Percentiles rank a stretch among this genome's conserved stretches.
Evolutionary conservation across 495 filamentous ascomycete genomes (phyloP).

Genomic region (Tuber microsphaerosporum): DNA sequence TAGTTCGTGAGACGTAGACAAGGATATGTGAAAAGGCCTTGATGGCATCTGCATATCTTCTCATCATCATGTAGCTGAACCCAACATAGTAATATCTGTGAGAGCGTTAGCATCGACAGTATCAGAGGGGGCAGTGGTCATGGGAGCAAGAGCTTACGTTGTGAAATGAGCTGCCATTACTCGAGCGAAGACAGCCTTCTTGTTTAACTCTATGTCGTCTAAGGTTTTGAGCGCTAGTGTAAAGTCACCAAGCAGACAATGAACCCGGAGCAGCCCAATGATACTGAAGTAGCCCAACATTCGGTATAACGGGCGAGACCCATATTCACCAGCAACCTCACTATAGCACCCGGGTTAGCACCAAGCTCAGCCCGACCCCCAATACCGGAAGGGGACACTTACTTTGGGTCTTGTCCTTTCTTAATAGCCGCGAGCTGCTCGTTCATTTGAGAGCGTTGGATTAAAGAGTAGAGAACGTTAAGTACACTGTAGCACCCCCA

Average conservation of each 20-base stretch:
- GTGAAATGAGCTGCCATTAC: slow-evolving; percentile 99
- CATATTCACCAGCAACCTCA: slow-evolving; percentile 86
- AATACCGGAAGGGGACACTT: neutral
- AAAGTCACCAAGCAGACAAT: slow-evolving; percentile 95
- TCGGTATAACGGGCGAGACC: slow-evolving; percentile 82
- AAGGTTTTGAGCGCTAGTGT: slow-evolving; percentile 96
- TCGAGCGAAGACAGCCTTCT: slow-evolving; percentile 99
- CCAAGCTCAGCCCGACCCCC: neutral
- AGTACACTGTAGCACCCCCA: slow-evolving; percentile 99
- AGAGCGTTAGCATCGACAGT: neutral
- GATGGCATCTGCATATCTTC: slow-evolving; percentile 96
- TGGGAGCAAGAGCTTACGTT: slow-evolving; percentile 46
- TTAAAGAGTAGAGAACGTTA: slow-evolving; percentile 97
- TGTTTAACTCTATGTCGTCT: slow-evolving; percentile 98
- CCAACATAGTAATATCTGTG: slow-evolving; percentile 90
- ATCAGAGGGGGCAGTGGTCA: neutral
- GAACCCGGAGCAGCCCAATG: slow-evolving; percentile 90
- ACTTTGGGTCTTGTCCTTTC: slow-evolving; percentile 73
- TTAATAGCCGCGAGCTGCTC: slow-evolving; percentile 94
- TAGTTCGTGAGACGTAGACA: slow-evolving; percentile 95
- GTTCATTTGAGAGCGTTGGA: slow-evolving; percentile 93
- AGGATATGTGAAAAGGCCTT: slow-evolving; percentile 99
- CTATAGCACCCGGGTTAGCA: slow-evolving; percentile 25
- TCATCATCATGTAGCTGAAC: slow-evolving; percentile 99
- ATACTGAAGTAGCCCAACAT: slow-evolving; percentile 99